Conservation (phyloP, 345 rosid genomes). For the Eucalyptus sp. region DNA sequence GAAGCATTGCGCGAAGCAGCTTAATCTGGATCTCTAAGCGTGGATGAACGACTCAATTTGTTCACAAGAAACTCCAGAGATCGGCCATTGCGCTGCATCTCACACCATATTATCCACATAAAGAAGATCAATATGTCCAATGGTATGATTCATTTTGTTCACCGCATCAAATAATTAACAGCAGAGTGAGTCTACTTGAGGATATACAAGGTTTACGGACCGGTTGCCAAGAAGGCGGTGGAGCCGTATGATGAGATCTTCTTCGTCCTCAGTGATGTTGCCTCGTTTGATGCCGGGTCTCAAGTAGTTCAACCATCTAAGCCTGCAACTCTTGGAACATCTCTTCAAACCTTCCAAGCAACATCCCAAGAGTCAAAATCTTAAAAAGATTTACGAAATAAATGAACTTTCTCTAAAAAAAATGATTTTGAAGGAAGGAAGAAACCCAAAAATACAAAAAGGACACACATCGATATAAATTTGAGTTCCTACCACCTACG, state of each 20-base stretch:
- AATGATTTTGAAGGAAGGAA: background rate
- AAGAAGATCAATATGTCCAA: background rate
- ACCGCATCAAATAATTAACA: background rate
- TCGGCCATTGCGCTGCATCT: background rate
- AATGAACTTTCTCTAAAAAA: background rate
- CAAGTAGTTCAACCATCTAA: constrained; percentile 5
- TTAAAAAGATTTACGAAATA: background rate
- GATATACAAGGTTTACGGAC: background rate
- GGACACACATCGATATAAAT: background rate
- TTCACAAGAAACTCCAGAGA: background rate
- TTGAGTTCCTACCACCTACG: background rate
- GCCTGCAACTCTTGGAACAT: constrained; percentile 4
- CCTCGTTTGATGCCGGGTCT: constrained; percentile 4
- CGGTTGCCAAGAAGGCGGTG: constrained; percentile 7
- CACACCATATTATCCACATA: background rate
- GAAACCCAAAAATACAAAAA: background rate
- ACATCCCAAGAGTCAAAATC: background rate
- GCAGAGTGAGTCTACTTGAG: background rate
- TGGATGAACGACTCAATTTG: background rate
- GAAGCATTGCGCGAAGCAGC: background rate
- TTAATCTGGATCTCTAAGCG: background rate
- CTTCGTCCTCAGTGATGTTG: background rate
- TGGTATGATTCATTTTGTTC: background rate
- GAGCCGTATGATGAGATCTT: constrained; percentile 2
- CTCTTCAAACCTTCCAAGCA: constrained; percentile 1